These are phyloP conservation scores for Maudiozyma turicensis DNA, from an alignment of 805 yeast species.

Conservation along the genomic window DNA sequence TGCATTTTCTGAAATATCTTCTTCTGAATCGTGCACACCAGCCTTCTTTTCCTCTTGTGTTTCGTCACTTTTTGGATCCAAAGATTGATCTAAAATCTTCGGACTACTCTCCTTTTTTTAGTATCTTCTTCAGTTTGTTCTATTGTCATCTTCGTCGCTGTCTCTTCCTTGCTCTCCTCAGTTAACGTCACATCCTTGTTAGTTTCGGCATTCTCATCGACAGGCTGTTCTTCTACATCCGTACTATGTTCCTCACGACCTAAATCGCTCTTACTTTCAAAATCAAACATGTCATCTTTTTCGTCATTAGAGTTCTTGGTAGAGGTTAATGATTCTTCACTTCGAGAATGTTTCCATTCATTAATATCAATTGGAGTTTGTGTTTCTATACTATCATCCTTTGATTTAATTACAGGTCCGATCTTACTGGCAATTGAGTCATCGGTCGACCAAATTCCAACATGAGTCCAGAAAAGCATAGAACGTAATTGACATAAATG, in stretches of 20 bases:
- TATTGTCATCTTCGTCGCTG: too few species aligned
- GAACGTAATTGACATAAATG: slow-evolving; percentile 55
- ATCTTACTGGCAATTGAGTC: slow-evolving; percentile 19
- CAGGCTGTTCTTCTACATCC: not conserved
- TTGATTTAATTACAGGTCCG: slow-evolving; percentile 16
- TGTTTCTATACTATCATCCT: slow-evolving; percentile 1
- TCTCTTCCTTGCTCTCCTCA: not conserved
- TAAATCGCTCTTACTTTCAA: slow-evolving; percentile 10
- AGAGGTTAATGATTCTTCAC: slow-evolving; percentile 6
- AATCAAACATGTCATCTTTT: slow-evolving; percentile 17
- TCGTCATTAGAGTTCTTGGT: slow-evolving; percentile 1
- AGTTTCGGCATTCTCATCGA: not conserved
- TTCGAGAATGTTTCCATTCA: not conserved
- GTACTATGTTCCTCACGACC: not conserved
- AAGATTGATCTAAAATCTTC: too few species aligned
- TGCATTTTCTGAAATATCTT: not conserved
- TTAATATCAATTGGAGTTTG: not conserved
- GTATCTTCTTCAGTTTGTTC: not conserved
- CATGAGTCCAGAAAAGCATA: slow-evolving; percentile 72
- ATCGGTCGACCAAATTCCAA: slow-evolving; percentile 66
- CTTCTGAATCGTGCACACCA: not conserved
- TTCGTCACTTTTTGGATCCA: not conserved
- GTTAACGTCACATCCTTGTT: not conserved
- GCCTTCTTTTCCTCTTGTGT: not conserved
- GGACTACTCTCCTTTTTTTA: not conserved